Evolutionary conservation across 1,139 yeast genomes (phyloP).

Genomic region (Kodamaea alishanica): DNA sequence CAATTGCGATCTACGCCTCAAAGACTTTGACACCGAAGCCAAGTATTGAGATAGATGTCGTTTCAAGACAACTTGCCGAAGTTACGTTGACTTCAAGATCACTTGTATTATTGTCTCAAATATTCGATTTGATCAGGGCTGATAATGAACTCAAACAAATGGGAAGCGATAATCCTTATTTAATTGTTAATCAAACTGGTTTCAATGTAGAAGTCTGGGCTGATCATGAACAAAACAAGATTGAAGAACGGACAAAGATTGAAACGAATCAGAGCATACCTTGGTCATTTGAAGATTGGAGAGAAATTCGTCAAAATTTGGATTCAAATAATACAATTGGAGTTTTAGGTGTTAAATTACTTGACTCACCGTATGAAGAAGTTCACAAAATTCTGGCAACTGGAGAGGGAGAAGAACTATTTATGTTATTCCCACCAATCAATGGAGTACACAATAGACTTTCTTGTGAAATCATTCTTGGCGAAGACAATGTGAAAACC

Average conservation of each 20-base stretch:
- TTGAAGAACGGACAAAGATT: slow-evolving; percentile 31
- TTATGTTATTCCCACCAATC: slow-evolving; percentile 61
- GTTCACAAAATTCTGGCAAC: slow-evolving; percentile 61
- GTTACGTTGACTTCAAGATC: slow-evolving; percentile 79
- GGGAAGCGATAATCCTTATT: slow-evolving; percentile 81
- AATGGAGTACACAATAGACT: slow-evolving; percentile 69
- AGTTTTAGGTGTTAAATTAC: slow-evolving; percentile 56
- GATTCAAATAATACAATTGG: slow-evolving; percentile 62
- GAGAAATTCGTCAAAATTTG: slow-evolving; percentile 73
- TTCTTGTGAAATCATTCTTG: slow-evolving; percentile 64
- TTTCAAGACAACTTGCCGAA: slow-evolving; percentile 74
- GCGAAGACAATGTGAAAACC: slow-evolving; percentile 74
- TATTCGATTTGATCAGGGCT: slow-evolving; percentile 52
- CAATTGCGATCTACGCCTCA: slow-evolving; percentile 69
- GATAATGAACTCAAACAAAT: slow-evolving; percentile 59
- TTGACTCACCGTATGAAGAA: slow-evolving; percentile 53
- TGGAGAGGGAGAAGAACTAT: slow-evolving; percentile 80
- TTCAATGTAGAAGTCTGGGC: slow-evolving; percentile 75
- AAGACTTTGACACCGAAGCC: slow-evolving; percentile 43
- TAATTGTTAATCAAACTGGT: slow-evolving; percentile 82
- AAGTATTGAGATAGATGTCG: slow-evolving; percentile 55
- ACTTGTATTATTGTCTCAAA: slow-evolving; percentile 70
- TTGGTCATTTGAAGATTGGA: slow-evolving; percentile 97
- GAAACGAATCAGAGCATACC: slow-evolving; percentile 53
- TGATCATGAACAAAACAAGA: slow-evolving; percentile 31